Base-by-base conservation (phyloP, 2,329 filamentous ascomycete species). In the Phyllosticta paracitricarpa region DNA sequence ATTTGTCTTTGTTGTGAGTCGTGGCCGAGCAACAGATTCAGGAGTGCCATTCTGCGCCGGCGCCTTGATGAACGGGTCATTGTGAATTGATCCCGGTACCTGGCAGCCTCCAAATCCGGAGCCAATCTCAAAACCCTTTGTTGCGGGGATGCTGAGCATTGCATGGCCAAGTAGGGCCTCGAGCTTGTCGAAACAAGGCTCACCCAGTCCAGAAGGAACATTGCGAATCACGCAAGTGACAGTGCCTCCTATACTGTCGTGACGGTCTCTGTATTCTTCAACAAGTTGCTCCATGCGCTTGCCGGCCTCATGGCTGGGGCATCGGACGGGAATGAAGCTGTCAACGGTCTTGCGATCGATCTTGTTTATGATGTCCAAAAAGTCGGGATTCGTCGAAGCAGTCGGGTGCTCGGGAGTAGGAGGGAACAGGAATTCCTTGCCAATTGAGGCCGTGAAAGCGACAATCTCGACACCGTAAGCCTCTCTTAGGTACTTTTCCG, bases 111-210 rank as follows among this genome's bases (percentile, higher is more conserved):
- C 86, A 74, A 97, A 97, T 12, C 94, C 94, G 59, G 89, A 96
- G 60, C 94, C 94, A 66, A 97, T 87, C 73, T 97, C 93, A 71
- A 97, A 97, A 60, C 89, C 93, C 78, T 97, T 99, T 48, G 89
- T 93, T 3, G 94, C 91, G 4, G 94, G 94, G 68, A 97, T 96
- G 72, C 86, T 91, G 65, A 97, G 83, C 89, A 99, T 97, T 57
- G 89, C 94, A 71, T 97, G 93, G 26, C 85, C 92, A 55, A 99
- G 85, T 72, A 84, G 84, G 7, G 94, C 94, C 79, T 99, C 92
- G 54, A 97, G 82, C 80, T 97, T 97, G 76, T 96, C 90, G 75
- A 99, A 97, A 75, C 85, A 89, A 0, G 93, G 94, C 81, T 97
- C 94, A 63, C 94, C 94, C 2, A 97, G 82, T 0, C 93, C 93